Evolutionary conservation across 495 filamentous ascomycete species (phyloP).

Genomic region (Hapsidospora chrysogenum): DNA sequence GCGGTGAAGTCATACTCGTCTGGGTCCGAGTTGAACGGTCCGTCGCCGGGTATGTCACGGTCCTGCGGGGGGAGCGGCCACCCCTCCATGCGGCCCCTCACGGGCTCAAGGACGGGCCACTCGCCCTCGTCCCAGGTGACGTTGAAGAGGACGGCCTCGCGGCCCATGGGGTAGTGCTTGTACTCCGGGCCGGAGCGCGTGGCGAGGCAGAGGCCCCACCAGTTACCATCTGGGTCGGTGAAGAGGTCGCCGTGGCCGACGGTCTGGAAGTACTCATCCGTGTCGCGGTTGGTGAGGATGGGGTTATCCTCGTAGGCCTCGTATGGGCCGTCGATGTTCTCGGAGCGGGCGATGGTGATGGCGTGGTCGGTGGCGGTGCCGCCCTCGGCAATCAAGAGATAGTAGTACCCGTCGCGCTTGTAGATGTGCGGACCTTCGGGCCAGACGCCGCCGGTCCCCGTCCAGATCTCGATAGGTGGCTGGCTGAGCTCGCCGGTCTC

Average conservation of each 20-base stretch:
- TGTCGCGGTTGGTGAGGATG: conserved; percentile 29
- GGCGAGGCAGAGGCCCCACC: conserved; percentile 20
- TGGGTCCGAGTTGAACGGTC: conserved; percentile 18
- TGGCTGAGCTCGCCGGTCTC: conserved; percentile 10
- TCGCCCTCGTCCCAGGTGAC: conserved; percentile 29
- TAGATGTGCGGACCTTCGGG: conserved; percentile 54
- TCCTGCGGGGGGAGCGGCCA: conserved; percentile 16
- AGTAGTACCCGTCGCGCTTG: conserved; percentile 43
- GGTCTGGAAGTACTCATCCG: conserved; percentile 31
- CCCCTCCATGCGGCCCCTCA: conserved; percentile 24
- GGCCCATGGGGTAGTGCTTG: conserved; percentile 35
- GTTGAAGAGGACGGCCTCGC: conserved; percentile 34
- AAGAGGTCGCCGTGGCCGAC: conserved; percentile 34
- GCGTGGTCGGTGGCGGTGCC: conserved; percentile 39
- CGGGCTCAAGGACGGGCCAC: conserved; percentile 23
- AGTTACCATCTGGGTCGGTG: conserved; percentile 32
- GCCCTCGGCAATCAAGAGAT: conserved; percentile 45
- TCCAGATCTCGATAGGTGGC: no score
- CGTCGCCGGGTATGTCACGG: conserved; percentile 16
- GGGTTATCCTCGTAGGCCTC: conserved; percentile 32
- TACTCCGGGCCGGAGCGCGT: conserved; percentile 15
- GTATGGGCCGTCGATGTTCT: conserved; percentile 36
- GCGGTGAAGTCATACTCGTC: conserved; percentile 22
- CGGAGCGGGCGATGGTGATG: conserved; percentile 29
- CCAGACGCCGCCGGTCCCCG: no score